Evolutionary conservation across 202 grass and related monocot genomes (phyloP).

Genomic region (Zoysia matrella): DNA sequence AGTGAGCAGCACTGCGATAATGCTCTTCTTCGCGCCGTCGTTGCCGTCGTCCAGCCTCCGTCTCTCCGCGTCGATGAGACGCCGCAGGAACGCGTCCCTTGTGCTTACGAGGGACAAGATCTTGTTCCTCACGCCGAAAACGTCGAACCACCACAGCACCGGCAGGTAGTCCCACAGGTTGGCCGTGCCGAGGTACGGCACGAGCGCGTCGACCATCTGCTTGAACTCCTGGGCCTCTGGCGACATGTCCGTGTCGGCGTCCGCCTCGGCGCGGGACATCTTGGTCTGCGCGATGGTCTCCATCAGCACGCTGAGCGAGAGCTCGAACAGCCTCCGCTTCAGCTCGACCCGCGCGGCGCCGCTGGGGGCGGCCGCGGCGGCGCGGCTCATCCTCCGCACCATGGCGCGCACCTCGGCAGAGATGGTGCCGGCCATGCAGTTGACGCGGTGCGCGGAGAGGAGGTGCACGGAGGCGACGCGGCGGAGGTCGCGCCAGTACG

Average conservation of each 20-base stretch:
- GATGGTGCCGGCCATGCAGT: conserved; percentile 27
- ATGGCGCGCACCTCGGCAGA: conserved; percentile 43
- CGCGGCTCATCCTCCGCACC: conserved; percentile 28
- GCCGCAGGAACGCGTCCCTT: conserved; percentile 48
- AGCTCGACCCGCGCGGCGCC: conserved; percentile 32
- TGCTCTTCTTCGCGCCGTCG: conserved; percentile 48
- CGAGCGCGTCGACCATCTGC: conserved; percentile 37
- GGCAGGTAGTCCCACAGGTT: conserved; percentile 1
- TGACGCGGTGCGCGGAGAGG: conserved; percentile 22
- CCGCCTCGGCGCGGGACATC: conserved; percentile 19
- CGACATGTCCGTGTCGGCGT: conserved; percentile 54
- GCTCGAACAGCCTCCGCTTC: conserved; percentile 53
- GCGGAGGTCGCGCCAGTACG: conserved; percentile 61
- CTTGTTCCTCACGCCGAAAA: conserved; percentile 43
- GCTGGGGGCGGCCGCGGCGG: neutral
- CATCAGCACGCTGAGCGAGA: conserved; percentile 52
- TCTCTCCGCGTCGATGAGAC: conserved; percentile 52
- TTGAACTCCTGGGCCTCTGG: conserved; percentile 52
- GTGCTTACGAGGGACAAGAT: conserved; percentile 1
- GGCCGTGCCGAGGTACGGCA: conserved; percentile 20
- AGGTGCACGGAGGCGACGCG: conserved; percentile 49
- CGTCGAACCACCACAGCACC: neutral
- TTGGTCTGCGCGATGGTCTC: conserved; percentile 56
- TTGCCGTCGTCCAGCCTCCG: conserved; percentile 11
- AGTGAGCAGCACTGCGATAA: conserved; percentile 63